phyloP scores from a whole-genome alignment of 176 grass and related monocot species.

The barley (Hordeum vulgare) region MorexV3_pseudomolecules_assembly NC_058519.1:517676149-517676648 shows the following conservation, averaged over 20 bases:
- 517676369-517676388: conserved; percentile 65
- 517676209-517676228: conserved; percentile 68
- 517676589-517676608: not conserved
- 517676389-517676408: conserved; percentile 56
- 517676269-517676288: conserved; percentile 3
- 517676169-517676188: conserved; percentile 68
- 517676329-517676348: conserved; percentile 1
- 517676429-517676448: conserved; percentile 36
- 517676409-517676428: conserved; percentile 57
- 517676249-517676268: conserved; percentile 67
- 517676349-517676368: conserved; percentile 47
- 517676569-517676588: not conserved
- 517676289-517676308: not conserved
- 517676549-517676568: no score
- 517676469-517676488: conserved; percentile 37
- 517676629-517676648: no score
- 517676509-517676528: conserved; percentile 37
- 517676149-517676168: conserved; percentile 82
- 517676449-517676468: conserved; percentile 40
- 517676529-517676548: conserved; percentile 39
- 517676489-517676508: conserved; percentile 58
- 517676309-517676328: conserved; percentile 2
- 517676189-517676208: conserved; percentile 68
- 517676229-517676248: conserved; percentile 79
- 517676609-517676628: not conserved